Conservation (phyloP, 352 stramenopile species). For the Pythium apleroticum region DNA sequence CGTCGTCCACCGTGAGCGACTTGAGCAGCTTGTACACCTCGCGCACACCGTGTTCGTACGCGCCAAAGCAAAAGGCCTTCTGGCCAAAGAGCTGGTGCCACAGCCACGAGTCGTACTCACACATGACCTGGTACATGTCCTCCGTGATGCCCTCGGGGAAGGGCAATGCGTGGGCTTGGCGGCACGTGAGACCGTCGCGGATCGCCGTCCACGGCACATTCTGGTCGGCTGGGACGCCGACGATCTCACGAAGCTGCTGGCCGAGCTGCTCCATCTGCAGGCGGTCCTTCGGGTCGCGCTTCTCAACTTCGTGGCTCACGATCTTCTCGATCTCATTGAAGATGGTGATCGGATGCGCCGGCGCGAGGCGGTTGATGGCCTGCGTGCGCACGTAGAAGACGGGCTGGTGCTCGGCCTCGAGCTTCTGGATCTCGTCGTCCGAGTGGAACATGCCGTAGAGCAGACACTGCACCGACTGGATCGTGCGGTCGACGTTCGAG, state of each 20-base stretch:
- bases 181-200: conserved; percentile 67
- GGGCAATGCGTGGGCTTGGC: conserved; percentile 52
- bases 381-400: conserved; percentile 67
- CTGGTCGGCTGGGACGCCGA: conserved; percentile 47
- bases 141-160: conserved; percentile 69
- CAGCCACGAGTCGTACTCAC: conserved; percentile 76
- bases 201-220: conserved; percentile 74
- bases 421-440: conserved; percentile 22
- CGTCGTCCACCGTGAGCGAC: conserved; percentile 11
- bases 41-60: conserved; percentile 63
- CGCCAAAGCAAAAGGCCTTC: conserved; percentile 54
- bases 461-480: conserved; percentile 78
- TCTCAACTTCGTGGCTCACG: conserved; percentile 54
- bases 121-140: conserved; percentile 56
- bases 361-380: conserved; percentile 62
- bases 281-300: conserved; percentile 23
- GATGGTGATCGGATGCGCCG: conserved; percentile 55
- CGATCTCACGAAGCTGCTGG: conserved; percentile 23
- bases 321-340: conserved; percentile 75
- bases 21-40: conserved; percentile 56
- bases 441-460: conserved; percentile 67
- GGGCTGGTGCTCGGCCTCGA: conserved; percentile 15
- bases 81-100: conserved; percentile 76
- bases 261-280: conserved; percentile 21
- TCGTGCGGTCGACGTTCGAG: conserved; percentile 69